These are phyloP conservation scores for Diaporthe aspalathi DNA, from an alignment of 2,329 filamentous ascomycete species.

Conservation along the genomic window DNA sequence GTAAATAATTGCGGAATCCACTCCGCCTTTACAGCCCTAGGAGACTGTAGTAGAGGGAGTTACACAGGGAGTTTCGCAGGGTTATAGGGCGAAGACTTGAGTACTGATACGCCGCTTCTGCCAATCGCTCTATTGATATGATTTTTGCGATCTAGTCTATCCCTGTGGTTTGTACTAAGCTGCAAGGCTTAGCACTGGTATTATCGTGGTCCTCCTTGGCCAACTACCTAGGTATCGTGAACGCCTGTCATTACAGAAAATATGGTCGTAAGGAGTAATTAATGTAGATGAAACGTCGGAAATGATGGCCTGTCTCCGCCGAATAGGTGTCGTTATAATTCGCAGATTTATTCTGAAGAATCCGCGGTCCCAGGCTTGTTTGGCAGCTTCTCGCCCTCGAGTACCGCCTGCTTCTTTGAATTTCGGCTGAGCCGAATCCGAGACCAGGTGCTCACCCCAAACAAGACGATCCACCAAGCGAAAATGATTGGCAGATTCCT, in stretches of 20 bases:
- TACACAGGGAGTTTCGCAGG: background rate
- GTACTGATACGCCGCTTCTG: too few relatives aligned
- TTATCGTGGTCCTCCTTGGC: background rate
- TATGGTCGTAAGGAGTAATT: background rate
- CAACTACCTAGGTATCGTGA: background rate
- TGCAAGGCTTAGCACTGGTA: background rate
- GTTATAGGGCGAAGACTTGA: too few relatives aligned
- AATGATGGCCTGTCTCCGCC: background rate
- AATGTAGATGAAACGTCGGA: too few relatives aligned
- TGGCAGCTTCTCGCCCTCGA: background rate
- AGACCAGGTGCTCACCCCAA: background rate
- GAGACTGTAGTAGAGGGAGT: too few relatives aligned
- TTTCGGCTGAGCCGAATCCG: background rate
- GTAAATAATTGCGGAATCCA: background rate
- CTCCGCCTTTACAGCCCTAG: too few relatives aligned
- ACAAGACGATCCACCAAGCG: conserved; percentile 48
- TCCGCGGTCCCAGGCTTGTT: background rate
- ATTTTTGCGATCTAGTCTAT: background rate
- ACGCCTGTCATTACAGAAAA: background rate
- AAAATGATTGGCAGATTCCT: conserved; percentile 57
- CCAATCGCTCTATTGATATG: background rate
- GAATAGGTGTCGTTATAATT: background rate
- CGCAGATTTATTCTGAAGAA: background rate
- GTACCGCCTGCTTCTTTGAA: background rate
- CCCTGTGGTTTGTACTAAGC: background rate